Percentiles rank a stretch among this genome's conserved stretches.
Evolutionary conservation across 345 rosid species (phyloP).

Genomic region (Hibiscus mutabilis): DNA sequence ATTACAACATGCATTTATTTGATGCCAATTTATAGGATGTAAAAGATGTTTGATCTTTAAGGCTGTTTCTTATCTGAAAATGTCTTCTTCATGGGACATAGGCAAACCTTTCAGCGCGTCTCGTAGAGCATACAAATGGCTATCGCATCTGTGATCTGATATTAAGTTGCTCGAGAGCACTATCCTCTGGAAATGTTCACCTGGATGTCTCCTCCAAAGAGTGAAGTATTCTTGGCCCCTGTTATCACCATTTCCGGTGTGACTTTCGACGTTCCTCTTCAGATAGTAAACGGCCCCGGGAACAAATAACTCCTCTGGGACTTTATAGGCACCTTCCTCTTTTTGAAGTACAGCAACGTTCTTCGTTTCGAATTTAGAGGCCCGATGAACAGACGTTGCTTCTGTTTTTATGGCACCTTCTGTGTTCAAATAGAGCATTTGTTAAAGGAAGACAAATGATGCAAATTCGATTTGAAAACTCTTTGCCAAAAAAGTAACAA

Average conservation of each 20-base stretch:
- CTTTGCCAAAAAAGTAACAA: not conserved
- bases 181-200: conserved; percentile 83
- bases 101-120: conserved; percentile 86
- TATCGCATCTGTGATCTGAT: conserved; percentile 84
- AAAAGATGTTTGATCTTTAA: not conserved
- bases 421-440: conserved; percentile 24
- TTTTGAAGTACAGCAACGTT: conserved; percentile 2
- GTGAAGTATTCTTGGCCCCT: conserved; percentile 47
- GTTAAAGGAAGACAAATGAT: not conserved
- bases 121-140: conserved; percentile 75
- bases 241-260: conserved; percentile 7
- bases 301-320: conserved; percentile 62
- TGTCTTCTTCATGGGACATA: conserved; percentile 29
- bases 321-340: not conserved
- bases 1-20: no score
- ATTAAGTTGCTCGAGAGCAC: conserved; percentile 73
- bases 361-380: conserved; percentile 14
- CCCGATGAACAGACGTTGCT: conserved; percentile 3
- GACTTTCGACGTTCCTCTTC: conserved; percentile 45
- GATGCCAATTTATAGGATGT: not conserved
- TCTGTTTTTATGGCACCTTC: conserved; percentile 22
- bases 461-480: not conserved
- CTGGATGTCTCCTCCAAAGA: conserved; percentile 77
- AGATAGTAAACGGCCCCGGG: conserved; percentile 77
- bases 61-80: conserved; percentile 25